These are phyloP conservation scores for Claviceps sp. DNA, from an alignment of 2,329 filamentous ascomycete species.

Conservation along the genomic window DNA sequence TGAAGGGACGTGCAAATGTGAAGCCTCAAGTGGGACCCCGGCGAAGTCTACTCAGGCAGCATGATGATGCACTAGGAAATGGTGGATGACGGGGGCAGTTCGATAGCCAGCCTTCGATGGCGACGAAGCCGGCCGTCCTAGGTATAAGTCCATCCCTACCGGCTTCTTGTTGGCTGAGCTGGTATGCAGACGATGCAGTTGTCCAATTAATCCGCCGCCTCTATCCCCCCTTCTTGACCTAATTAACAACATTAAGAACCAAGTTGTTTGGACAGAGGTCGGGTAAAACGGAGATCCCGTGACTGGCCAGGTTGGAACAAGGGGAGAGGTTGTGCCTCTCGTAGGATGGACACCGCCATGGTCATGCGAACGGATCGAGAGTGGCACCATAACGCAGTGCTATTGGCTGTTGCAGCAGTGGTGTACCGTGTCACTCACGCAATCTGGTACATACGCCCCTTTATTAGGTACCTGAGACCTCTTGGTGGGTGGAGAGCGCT, in stretches of 20 bases:
- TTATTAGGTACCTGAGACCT: too few species aligned
- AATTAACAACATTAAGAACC: too few species aligned
- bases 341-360: too few species aligned
- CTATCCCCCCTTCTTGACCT: too few species aligned
- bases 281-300: too few species aligned
- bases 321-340: too few species aligned
- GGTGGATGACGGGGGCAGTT: conserved; percentile 1
- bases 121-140: conserved; percentile 4
- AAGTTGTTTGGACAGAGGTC: too few species aligned
- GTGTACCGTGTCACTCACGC: too few species aligned
- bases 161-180: not conserved
- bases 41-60: not conserved
- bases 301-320: too few species aligned
- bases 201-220: not conserved
- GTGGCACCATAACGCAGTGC: not conserved
- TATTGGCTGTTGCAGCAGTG: too few species aligned
- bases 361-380: not conserved
- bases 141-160: not conserved
- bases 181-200: not conserved
- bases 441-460: too few species aligned
- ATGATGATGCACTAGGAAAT: not conserved
- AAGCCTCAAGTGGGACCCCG: not conserved
- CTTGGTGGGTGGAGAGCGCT: too few species aligned
- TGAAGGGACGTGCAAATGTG: not conserved
- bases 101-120: not conserved